Evolutionary conservation across 2,329 filamentous ascomycete genomes (phyloP).

Genomic region (Fusarium haematococcum): DNA sequence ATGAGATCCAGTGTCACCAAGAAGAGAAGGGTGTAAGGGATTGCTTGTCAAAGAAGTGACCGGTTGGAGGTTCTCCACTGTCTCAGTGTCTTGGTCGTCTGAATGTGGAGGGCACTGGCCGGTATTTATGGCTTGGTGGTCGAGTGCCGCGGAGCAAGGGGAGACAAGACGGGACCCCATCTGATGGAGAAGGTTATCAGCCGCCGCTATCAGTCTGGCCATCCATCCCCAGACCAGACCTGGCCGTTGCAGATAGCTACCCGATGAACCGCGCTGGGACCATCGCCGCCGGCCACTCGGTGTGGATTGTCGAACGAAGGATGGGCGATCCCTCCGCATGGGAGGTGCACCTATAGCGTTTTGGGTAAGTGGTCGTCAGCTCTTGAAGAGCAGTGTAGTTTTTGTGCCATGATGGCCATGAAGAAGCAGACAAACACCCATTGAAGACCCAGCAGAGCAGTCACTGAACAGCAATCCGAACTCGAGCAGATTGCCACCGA

Average conservation of each 20-base stretch:
- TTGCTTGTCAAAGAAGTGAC: conserved; percentile 15
- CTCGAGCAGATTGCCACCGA: background rate
- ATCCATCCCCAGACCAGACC: conserved; percentile 39
- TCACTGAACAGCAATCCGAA: background rate
- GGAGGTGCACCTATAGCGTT: conserved; percentile 17
- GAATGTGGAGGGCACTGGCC: conserved; percentile 28
- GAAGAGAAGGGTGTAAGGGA: conserved; percentile 8
- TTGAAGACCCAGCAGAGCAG: background rate
- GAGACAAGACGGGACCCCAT: conserved; percentile 9
- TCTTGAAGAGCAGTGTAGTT: background rate
- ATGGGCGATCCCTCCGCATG: conserved; percentile 17
- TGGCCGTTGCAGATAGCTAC: conserved; percentile 39
- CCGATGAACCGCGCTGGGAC: conserved; percentile 28
- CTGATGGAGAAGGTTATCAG: conserved; percentile 22
- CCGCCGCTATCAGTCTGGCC: conserved; percentile 35
- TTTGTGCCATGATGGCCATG: background rate
- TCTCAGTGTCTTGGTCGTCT: conserved; percentile 12
- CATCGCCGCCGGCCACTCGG: conserved; percentile 37
- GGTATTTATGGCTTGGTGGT: conserved; percentile 35
- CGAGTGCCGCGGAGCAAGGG: conserved; percentile 8
- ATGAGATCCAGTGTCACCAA: conserved; percentile 21
- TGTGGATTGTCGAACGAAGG: conserved; percentile 22
- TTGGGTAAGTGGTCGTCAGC: conserved; percentile 28
- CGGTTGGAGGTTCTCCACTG: conserved; percentile 32
- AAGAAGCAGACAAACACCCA: background rate